A percentile compares a stretch with the other conserved stretches of the same genome.
Evolutionary conservation across 2,329 filamentous ascomycete species (phyloP).

Genomic region (Colletotrichum truncatum): DNA sequence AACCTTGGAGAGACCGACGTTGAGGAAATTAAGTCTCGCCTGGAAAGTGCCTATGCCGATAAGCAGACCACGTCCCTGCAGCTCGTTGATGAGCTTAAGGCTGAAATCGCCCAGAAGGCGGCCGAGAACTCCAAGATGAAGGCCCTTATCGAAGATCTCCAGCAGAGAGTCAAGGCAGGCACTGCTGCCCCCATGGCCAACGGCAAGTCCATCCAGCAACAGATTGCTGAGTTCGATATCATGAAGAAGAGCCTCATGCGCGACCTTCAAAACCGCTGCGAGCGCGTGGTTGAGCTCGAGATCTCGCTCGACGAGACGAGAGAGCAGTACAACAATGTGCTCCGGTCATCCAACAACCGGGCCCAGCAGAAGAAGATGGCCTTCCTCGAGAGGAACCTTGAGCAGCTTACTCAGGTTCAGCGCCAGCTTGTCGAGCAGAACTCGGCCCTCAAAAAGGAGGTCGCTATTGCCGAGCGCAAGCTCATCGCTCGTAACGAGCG

Average conservation of each 20-base stretch:
- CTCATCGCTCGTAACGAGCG: slow-evolving; percentile 96
- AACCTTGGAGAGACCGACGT: slow-evolving; percentile 83
- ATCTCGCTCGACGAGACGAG: slow-evolving; percentile 97
- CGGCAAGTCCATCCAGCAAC: slow-evolving; percentile 94
- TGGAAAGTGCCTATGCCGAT: slow-evolving; percentile 80
- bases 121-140: slow-evolving; percentile 86
- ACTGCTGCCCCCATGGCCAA: slow-evolving; percentile 70
- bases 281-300: slow-evolving; percentile 96
- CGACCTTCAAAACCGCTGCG: slow-evolving; percentile 96
- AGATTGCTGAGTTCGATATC: slow-evolving; percentile 97
- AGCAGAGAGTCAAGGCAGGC: slow-evolving; percentile 75
- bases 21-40: slow-evolving; percentile 82
- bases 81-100: slow-evolving; percentile 79
- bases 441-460: slow-evolving; percentile 96
- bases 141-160: slow-evolving; percentile 81
- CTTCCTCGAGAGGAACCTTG: slow-evolving; percentile 96
- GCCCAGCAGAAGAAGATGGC: slow-evolving; percentile 99
- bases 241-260: slow-evolving; percentile 99
- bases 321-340: slow-evolving; percentile 98
- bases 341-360: slow-evolving; percentile 95
- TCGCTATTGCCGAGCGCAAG: slow-evolving; percentile 97
- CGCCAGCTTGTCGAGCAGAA: slow-evolving; percentile 98
- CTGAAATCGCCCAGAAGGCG: slow-evolving; percentile 78
- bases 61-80: slow-evolving; percentile 79
- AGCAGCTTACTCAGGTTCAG: slow-evolving; percentile 97